Percentiles rank a stretch among this genome's conserved stretches.
phyloP scores from a whole-genome alignment of 148 eudicot species.

The Vaccinium macrocarpon region DNA sequence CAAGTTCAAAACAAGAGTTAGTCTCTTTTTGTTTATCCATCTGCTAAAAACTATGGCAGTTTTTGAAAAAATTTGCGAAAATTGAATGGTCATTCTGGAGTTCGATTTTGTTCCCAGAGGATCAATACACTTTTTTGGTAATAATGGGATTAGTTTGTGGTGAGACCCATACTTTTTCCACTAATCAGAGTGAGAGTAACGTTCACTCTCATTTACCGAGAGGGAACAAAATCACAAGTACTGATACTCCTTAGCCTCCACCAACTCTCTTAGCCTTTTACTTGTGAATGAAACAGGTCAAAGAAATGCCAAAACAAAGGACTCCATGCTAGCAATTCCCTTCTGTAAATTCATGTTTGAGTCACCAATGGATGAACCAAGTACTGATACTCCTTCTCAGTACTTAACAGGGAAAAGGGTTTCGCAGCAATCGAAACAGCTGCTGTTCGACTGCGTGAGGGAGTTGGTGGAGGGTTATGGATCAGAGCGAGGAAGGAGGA shows the following conservation, averaged over 20 bases:
- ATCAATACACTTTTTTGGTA: no score
- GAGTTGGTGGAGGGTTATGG: slow-evolving; percentile 42
- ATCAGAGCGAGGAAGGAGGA: slow-evolving; percentile 11
- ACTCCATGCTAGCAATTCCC: background rate
- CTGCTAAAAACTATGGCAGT: background rate
- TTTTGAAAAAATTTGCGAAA: background rate
- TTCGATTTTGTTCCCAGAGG: no score
- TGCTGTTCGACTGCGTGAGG: slow-evolving; percentile 61
- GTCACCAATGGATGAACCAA: slow-evolving; percentile 1
- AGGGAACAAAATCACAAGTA: no score
- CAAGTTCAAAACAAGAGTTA: slow-evolving; percentile 20
- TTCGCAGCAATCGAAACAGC: slow-evolving; percentile 42
- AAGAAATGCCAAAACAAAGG: slow-evolving; percentile 6
- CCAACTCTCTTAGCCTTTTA: no score
- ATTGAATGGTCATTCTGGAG: background rate
- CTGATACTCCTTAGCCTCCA: no score
- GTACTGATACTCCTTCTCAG: slow-evolving; percentile 22
- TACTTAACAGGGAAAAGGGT: slow-evolving; percentile 36
- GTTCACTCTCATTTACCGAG: no score
- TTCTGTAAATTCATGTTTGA: background rate
- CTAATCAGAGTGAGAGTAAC: no score
- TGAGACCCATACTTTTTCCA: no score
- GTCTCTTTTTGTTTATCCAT: background rate
- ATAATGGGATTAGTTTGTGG: no score
- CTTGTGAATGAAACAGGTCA: slow-evolving; percentile 16